Percentiles rank a stretch among this genome's conserved stretches.
phyloP scores from a whole-genome alignment of 768 basidiomycete species.

The Trametopsis cervina region DNA sequence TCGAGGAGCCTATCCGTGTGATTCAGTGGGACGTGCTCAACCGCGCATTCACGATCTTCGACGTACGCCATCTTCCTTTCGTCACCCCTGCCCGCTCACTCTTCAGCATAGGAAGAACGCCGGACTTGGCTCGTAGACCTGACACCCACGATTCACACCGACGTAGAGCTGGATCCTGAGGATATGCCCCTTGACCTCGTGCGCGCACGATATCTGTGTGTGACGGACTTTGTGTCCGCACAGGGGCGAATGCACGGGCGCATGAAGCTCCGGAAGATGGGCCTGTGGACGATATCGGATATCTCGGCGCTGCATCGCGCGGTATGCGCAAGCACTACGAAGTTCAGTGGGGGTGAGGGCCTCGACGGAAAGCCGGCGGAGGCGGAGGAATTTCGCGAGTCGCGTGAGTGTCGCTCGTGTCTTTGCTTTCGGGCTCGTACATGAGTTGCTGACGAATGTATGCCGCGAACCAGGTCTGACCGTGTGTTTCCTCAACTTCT shows the following conservation, averaged over 20 bases:
- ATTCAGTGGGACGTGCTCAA: slow-evolving; percentile 16
- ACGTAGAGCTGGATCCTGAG: background rate
- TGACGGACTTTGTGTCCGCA: background rate
- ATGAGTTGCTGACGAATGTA: background rate
- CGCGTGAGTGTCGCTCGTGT: background rate
- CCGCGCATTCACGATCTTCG: slow-evolving; percentile 13
- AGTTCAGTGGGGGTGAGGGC: background rate
- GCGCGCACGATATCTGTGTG: background rate
- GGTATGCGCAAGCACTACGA: background rate
- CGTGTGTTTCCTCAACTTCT: background rate
- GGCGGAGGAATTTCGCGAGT: background rate
- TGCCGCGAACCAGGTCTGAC: background rate
- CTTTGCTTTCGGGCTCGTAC: background rate
- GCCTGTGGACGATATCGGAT: background rate
- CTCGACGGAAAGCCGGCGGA: background rate
- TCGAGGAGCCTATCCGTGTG: slow-evolving; percentile 15
- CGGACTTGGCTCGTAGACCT: background rate
- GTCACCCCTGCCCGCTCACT: background rate
- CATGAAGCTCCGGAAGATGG: background rate
- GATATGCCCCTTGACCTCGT: background rate
- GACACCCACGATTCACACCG: background rate
- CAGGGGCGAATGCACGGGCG: background rate
- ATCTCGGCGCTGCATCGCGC: background rate
- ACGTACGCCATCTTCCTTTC: slow-evolving; percentile 6
- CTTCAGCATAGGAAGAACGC: background rate